Percentiles rank a stretch among this genome's conserved stretches.
Conservation (phyloP, 176 grass and related monocot species). For the Triticum monococcum region DNA sequence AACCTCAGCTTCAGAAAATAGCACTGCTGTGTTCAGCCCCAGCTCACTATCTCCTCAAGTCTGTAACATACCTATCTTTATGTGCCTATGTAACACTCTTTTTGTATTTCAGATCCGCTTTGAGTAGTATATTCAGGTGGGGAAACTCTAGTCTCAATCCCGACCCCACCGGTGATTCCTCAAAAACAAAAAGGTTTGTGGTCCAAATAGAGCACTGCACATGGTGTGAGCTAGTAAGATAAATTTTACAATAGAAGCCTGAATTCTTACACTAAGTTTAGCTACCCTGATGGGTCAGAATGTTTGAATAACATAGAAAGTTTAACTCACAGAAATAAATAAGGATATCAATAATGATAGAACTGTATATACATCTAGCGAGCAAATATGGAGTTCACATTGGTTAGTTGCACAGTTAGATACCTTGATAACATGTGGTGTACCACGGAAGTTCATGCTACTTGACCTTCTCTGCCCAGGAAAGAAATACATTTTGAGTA, state of each 20-base stretch:
- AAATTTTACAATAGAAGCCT: constrained; percentile 23
- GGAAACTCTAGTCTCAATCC: too few relatives aligned
- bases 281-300: constrained; percentile 9
- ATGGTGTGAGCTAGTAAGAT: constrained; percentile 15
- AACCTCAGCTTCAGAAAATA: too few relatives aligned
- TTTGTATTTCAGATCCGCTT: too few relatives aligned
- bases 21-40: too few relatives aligned
- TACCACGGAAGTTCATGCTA: constrained; percentile 66
- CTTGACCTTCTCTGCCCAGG: constrained; percentile 87
- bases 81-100: too few relatives aligned
- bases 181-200: background rate
- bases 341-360: background rate
- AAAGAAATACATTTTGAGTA: constrained; percentile 98
- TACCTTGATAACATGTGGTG: constrained; percentile 95
- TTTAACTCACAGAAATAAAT: background rate
- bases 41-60: too few relatives aligned
- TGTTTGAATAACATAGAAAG: background rate
- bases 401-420: background rate
- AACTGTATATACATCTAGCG: background rate
- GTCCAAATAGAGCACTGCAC: background rate
- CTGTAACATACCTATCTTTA: too few relatives aligned
- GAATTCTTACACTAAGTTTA: background rate
- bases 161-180: too few relatives aligned
- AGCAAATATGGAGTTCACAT: background rate
- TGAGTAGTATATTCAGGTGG: too few relatives aligned